These are phyloP conservation scores for Galerina sulciceps DNA, from an alignment of 768 basidiomycete species.

Conservation along the genomic window DNA sequence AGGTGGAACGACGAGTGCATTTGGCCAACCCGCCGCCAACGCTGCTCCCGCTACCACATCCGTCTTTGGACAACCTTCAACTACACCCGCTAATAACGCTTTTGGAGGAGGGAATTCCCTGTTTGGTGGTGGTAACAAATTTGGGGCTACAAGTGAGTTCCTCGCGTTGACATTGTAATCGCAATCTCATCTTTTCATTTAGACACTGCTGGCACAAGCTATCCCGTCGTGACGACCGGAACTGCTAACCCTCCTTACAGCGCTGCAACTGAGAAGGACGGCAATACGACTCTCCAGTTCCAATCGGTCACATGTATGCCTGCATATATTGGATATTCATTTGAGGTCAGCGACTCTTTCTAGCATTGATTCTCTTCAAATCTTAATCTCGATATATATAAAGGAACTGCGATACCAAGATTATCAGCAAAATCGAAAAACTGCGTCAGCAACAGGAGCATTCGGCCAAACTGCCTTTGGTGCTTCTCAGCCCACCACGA, in stretches of 20 bases:
- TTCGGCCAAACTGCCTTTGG: slow-evolving; percentile 63
- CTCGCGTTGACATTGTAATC: background rate
- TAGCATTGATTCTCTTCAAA: slow-evolving; percentile 8
- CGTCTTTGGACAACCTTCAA: slow-evolving; percentile 46
- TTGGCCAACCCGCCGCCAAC: slow-evolving; percentile 41
- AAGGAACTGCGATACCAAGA: slow-evolving; percentile 82
- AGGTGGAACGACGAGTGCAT: slow-evolving; percentile 40
- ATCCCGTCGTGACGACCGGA: slow-evolving; percentile 71
- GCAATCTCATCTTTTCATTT: slow-evolving; percentile 1
- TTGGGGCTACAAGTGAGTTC: slow-evolving; percentile 36
- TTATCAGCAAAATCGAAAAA: slow-evolving; percentile 75
- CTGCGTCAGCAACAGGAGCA: slow-evolving; percentile 47
- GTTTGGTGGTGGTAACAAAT: slow-evolving; percentile 39
- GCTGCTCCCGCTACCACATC: slow-evolving; percentile 30
- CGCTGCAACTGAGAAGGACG: slow-evolving; percentile 79
- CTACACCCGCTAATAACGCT: slow-evolving; percentile 28
- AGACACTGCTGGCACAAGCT: slow-evolving; percentile 17
- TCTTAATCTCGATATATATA: slow-evolving; percentile 3
- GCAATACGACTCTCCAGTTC: slow-evolving; percentile 62
- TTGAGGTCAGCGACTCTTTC: slow-evolving; percentile 56
- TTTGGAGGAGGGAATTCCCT: slow-evolving; percentile 34
- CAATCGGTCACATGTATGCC: slow-evolving; percentile 85
- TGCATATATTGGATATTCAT: slow-evolving; percentile 74
- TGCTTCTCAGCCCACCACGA: slow-evolving; percentile 43
- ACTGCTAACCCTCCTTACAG: slow-evolving; percentile 31